A percentile compares a stretch with the other conserved stretches of the same genome.
phyloP scores from a whole-genome alignment of 768 basidiomycete species.

The Leccinum imitatum region DNA sequence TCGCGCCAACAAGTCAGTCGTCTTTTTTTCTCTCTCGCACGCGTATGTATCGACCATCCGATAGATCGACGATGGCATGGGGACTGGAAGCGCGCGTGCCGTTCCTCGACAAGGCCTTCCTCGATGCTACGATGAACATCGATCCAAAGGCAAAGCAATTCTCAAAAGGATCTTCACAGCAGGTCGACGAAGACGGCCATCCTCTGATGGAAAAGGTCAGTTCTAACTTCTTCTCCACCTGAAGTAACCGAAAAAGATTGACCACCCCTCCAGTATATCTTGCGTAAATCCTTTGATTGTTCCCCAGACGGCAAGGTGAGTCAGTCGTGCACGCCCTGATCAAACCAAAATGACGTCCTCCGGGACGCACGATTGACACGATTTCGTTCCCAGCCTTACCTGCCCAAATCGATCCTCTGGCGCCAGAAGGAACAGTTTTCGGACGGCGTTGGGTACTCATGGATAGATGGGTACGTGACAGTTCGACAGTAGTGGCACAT shows the following conservation, averaged over 20 bases:
- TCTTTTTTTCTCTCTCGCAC: background rate
- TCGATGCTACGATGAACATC: constrained; percentile 91
- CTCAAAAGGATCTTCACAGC: constrained; percentile 71
- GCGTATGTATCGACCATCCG: constrained; percentile 6
- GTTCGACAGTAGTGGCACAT: background rate
- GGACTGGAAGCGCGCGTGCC: constrained; percentile 98
- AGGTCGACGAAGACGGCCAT: constrained; percentile 78
- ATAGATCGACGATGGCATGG: constrained; percentile 98
- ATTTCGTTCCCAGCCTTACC: constrained; percentile 63
- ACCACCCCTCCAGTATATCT: constrained; percentile 64
- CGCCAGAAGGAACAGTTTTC: constrained; percentile 99
- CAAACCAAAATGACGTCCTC: background rate
- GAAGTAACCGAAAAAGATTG: constrained; percentile 10
- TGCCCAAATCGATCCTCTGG: constrained; percentile 94
- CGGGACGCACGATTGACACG: background rate
- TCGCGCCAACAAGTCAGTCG: constrained; percentile 91
- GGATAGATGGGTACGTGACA: constrained; percentile 85
- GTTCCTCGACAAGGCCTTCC: constrained; percentile 96
- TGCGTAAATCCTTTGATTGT: constrained; percentile 94
- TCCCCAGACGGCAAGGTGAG: constrained; percentile 71
- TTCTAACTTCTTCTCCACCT: constrained; percentile 1
- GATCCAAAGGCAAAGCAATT: constrained; percentile 89
- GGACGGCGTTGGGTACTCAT: constrained; percentile 97
- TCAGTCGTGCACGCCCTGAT: background rate
- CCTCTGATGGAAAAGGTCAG: constrained; percentile 94